Conservation (phyloP, 148 eudicot genomes). For the Amaranthus cruentus region DNA sequence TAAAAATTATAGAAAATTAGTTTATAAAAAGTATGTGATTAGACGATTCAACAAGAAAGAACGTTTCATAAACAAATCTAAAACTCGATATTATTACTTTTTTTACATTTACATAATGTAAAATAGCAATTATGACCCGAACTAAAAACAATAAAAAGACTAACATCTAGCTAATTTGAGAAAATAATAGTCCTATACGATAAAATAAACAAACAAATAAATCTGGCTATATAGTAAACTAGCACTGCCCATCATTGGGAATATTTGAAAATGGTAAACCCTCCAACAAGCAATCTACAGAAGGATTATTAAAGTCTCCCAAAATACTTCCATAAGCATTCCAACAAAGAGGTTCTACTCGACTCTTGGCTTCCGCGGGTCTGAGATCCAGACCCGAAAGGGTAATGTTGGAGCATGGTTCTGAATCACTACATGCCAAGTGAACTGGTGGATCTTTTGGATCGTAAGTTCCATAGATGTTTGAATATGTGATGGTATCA, state of each 20-base stretch:
- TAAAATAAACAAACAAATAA: too few relatives aligned
- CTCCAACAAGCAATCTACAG: constrained; percentile 59
- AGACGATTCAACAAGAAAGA: too few relatives aligned
- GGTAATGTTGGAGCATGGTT: constrained; percentile 69
- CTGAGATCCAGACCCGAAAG: constrained; percentile 42
- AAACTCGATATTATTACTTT: too few relatives aligned
- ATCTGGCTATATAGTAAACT: background rate
- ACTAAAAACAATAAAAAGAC: too few relatives aligned
- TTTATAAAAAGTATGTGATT: too few relatives aligned
- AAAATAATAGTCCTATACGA: too few relatives aligned
- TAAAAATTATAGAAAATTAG: too few relatives aligned
- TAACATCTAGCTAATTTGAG: too few relatives aligned
- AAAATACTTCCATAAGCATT: constrained; percentile 56
- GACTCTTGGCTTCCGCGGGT: constrained; percentile 31
- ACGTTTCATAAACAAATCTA: too few relatives aligned
- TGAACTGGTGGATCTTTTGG: constrained; percentile 51
- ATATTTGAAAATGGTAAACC: constrained; percentile 40
- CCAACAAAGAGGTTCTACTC: constrained; percentile 61
- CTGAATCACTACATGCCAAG: constrained; percentile 61
- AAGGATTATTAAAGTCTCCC: constrained; percentile 34
- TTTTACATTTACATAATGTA: too few relatives aligned
- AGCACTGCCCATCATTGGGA: constrained; percentile 42
- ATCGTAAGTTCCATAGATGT: constrained; percentile 72
- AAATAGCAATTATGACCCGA: too few relatives aligned
- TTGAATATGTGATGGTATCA: constrained; percentile 34